Conservation (phyloP, 768 basidiomycete species). For the Trametes villosa region DNA sequence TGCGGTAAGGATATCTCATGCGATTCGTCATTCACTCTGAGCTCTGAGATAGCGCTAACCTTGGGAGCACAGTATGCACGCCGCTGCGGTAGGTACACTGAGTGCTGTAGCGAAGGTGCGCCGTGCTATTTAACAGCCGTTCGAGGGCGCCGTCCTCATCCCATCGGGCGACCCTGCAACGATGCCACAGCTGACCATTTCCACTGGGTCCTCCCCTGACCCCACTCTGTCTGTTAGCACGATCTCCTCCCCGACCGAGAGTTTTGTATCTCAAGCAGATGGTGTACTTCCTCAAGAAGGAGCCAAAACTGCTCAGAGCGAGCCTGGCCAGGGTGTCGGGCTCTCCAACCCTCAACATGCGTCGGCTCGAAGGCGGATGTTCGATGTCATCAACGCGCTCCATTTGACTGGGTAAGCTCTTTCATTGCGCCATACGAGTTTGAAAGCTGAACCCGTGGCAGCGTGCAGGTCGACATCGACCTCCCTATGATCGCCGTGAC, state of each 20-base stretch:
- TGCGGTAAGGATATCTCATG: too few species aligned
- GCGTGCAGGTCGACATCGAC: conserved; percentile 72
- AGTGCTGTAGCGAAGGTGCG: too few species aligned
- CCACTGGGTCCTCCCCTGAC: neutral
- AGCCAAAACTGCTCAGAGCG: too few species aligned
- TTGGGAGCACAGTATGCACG: too few species aligned
- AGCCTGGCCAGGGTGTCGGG: conserved; percentile 52
- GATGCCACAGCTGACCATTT: neutral
- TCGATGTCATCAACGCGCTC: conserved; percentile 63
- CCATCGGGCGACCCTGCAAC: neutral
- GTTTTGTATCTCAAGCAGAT: neutral
- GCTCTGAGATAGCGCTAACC: too few species aligned
- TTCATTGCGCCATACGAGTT: too few species aligned
- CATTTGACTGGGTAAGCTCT: conserved; percentile 63
- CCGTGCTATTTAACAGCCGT: too few species aligned
- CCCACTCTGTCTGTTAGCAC: neutral
- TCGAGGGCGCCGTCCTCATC: neutral
- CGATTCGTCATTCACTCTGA: too few species aligned
- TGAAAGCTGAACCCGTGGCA: conserved; percentile 31
- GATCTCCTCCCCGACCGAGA: neutral
- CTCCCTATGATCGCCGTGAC: conserved; percentile 76
- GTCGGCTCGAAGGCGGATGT: conserved; percentile 49
- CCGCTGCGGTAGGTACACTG: too few species aligned
- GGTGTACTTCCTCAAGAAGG: too few species aligned
- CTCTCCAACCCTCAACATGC: conserved; percentile 53